phyloP scores from a whole-genome alignment of 345 rosid species.

The Toxicodendron radicans region DNA sequence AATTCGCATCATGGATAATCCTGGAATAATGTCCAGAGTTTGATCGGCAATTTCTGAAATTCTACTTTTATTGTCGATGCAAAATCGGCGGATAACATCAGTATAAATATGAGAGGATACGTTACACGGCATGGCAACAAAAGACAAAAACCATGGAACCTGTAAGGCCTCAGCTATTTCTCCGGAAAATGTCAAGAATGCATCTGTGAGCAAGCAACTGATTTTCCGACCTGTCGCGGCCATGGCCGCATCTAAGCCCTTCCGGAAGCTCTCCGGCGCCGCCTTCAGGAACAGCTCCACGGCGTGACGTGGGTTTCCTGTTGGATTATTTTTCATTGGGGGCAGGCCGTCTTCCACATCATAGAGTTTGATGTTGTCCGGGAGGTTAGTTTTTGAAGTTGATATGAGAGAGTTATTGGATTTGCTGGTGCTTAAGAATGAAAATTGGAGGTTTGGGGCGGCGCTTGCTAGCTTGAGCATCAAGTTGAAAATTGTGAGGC shows the following conservation, averaged over 20 bases:
- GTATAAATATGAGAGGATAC: conserved; percentile 48
- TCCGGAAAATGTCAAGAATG: conserved; percentile 43
- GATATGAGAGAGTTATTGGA: conserved; percentile 38
- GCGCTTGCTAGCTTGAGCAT: conserved; percentile 42
- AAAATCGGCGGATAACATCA: conserved; percentile 29
- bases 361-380: conserved; percentile 38
- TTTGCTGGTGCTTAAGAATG: conserved; percentile 48
- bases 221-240: conserved; percentile 38
- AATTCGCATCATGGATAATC: conserved; percentile 42
- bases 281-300: conserved; percentile 46
- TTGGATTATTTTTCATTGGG: conserved; percentile 17
- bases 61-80: not conserved
- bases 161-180: conserved; percentile 38
- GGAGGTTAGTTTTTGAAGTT: not conserved
- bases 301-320: conserved; percentile 36
- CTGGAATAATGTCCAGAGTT: conserved; percentile 40
- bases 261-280: conserved; percentile 34
- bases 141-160: conserved; percentile 51
- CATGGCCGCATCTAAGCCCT: conserved; percentile 36
- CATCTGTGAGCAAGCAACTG: conserved; percentile 52
- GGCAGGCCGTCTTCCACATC: conserved; percentile 39
- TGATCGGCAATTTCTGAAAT: conserved; percentile 21
- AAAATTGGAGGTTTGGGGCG: conserved; percentile 42
- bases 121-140: conserved; percentile 39
- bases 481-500: conserved; percentile 45